Evolutionary conservation across 1,284 basidiomycete genomes (phyloP), one percentile per base, ranked within the genome.

Genomic region (Kalmanozyma brasiliensis): DNA sequence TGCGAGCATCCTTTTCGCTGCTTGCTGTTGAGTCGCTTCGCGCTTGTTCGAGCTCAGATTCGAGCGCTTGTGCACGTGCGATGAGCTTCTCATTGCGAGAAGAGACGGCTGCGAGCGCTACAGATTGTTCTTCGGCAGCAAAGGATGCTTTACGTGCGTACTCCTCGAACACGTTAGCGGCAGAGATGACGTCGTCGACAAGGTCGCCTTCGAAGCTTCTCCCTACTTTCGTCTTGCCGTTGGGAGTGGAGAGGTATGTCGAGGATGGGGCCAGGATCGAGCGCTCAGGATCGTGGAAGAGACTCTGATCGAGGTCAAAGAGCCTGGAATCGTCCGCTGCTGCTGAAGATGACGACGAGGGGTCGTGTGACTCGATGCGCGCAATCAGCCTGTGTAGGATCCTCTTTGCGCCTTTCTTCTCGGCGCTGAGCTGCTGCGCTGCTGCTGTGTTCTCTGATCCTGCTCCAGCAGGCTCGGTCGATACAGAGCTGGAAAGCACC

Each of bases 131-230:
- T 14, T 38, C 41, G 10, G 36, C n/a, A 7, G 43, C 23, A 24
- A 66, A 71, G 2, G 33, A 8, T 0, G 53, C 11, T 19, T 34
- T 44, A 1, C 35, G 46, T 8, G 45, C 34, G 8, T 37, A 34
- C 7, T 65, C 48, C 23, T 62, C 55, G 49, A 52, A 55, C 3
- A n/a, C 52, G 1, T 8, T 6, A 6, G 48, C 45, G 1, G 63
- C 26, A 1, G 33, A 16, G 20, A 46, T 55, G 23, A 71, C 36
- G 20, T 71, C 68, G 35, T 71, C 68, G 19, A 71, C 14, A 8
- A 71, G 35, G 22, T 71, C 68, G 2, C 36, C 19, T 2, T 43
- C 48, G 35, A 63, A 62, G 0, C 23, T 7, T 5, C 62, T 24
- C 11, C 32, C 22, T 0, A 65, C 46, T 2, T 19, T 34, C n/a